Base-by-base conservation (phyloP, 164 flowering plant genomes). In the Vitis riparia region DNA sequence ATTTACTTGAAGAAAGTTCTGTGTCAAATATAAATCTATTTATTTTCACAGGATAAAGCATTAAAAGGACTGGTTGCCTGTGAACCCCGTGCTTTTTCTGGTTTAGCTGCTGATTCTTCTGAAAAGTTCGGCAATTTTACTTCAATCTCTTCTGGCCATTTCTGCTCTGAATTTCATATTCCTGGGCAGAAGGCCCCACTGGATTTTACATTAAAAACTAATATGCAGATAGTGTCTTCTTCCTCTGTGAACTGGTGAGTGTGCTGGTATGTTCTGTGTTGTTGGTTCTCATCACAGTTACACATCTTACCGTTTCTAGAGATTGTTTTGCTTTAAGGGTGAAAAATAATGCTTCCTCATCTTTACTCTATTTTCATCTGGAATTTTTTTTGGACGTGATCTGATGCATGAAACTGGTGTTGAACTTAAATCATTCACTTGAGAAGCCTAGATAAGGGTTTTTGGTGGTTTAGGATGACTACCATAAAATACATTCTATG, bases 171-270 rank as follows among this genome's bases (percentile, higher is more conserved):
- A 71, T 52, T 80, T 58, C 68, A 66, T 73, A 71, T 91, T 73
- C 77, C 85, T 73, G 90, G 89, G 30, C 71, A 64, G 57, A 88
- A 82, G 71, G 76, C 69, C 77, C 99, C 98, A 56, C 68, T 96
- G 56, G 99, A 96, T 82, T 77, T 93, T 63, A 89, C 97, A 52
- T 70, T 96, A 64, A 96, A 93, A 83, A 84, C 98, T 63, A 68
- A 62, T 47, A 81, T 93, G 85, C 83, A 94, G 23, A 67, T 96
- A 63, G 76, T 83, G 55, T 83, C 88, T 16, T 88, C 97, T 27
- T 87, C 92, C 59, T 83, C 98, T 10, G 80, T 93, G 60, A 84
- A 76, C 71, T 83, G 95, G 99, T 96, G 75, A 81, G 92, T 81
- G 9, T 68, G n/a, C n/a, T n/a, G n/a, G n/a, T 65, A 4, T 51